Evolutionary conservation across 768 basidiomycete genomes (phyloP), one percentile per base, ranked within the genome.

Genomic region (Leucosporidium creatinivorum): DNA sequence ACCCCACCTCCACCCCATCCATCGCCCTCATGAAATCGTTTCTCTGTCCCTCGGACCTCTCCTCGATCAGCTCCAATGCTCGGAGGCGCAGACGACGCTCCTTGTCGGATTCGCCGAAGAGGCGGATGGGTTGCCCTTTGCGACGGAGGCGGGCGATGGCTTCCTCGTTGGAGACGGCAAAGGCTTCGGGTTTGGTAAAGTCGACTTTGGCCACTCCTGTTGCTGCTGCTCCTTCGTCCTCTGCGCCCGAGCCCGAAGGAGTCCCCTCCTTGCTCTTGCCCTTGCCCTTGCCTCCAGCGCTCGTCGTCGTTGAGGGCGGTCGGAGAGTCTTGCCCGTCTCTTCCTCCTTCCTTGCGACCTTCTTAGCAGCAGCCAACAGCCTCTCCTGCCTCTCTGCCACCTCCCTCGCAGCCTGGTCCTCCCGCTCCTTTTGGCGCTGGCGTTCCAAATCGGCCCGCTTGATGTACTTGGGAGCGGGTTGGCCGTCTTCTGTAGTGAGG

Each of bases 31-130:
- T 91, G 79, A 98, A 97, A 77, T 98, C 96, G 75, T 98, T 98
- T 57, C 77, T 62, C 77, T 92, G 90, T 1, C 91, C 91, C 30
- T 86, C 88, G 44, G 85, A 83, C 65, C 90, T 87, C 66, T 85
- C 84, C 76, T 99, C 96, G 63, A 97, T 89, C 48, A 99, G 85
- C 77, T 99, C 96, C 21, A 99, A 81, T 1, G 96, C 94, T 61
- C 96, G 85, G 19, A 99, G 80, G 19, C 96, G 86, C 19, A 97
- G 79, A 39, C 93, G 82, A 15, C 96, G 84, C 31, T 97, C 96
- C 80, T 93, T 91, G 80, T 99, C 96, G 0, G 87, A 86, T 77
- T 99, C 96, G 39, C 87, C 96, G 75, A 99, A 99, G 13, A 99
- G 81, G 33, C 92, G 85, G 69, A 98, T 89, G 6, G 96, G 96